phyloP scores from a whole-genome alignment of 2,329 filamentous ascomycete species.

The Herpotrichia juniperi region DNA sequence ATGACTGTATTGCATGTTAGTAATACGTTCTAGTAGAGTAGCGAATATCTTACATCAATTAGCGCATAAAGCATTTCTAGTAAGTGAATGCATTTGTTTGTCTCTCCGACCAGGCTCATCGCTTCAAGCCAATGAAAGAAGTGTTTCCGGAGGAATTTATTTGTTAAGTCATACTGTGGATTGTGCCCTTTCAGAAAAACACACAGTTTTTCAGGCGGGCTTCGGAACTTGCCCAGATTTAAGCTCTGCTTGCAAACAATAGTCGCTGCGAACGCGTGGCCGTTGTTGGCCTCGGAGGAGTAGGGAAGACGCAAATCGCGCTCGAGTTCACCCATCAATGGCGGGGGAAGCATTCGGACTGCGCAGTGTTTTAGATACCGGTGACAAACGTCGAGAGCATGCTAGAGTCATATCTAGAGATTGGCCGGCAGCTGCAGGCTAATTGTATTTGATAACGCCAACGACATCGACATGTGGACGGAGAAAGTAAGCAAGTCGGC shows the following conservation, averaged over 20 bases:
- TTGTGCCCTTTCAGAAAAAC: no score
- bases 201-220: no score
- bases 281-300: no score
- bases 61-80: constrained; percentile 2
- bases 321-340: constrained; percentile 34
- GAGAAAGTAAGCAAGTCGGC: constrained; percentile 7
- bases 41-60: constrained; percentile 3
- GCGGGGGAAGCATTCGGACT: constrained; percentile 14
- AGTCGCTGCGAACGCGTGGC: no score
- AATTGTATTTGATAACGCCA: constrained; percentile 12
- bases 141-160: constrained; percentile 41
- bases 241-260: no score
- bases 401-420: constrained; percentile 17
- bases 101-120: constrained; percentile 36
- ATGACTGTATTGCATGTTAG: constrained; percentile 5
- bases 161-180: constrained; percentile 24
- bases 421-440: constrained; percentile 17
- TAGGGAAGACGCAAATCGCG: constrained; percentile 41
- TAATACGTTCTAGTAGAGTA: constrained; percentile 15
- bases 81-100: constrained; percentile 23
- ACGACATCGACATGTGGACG: constrained; percentile 12
- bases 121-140: constrained; percentile 53
- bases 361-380: constrained; percentile 28
- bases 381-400: constrained; percentile 25
- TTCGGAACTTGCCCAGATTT: no score